Evolutionary conservation across 1,139 yeast genomes (phyloP).

Genomic region (Sugiyamaella xylanicola): DNA sequence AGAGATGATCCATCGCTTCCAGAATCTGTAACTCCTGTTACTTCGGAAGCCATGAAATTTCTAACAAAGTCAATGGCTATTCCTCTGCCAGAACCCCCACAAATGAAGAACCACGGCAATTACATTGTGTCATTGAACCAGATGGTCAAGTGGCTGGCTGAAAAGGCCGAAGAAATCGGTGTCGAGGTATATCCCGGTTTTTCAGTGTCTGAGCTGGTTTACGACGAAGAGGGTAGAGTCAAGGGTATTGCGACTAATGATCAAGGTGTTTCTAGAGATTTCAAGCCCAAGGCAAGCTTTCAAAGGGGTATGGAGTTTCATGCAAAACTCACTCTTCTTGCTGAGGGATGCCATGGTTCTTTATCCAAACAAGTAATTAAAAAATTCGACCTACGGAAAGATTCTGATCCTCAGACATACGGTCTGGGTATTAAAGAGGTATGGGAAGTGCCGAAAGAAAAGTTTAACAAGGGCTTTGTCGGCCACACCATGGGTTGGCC

Average conservation of each 20-base stretch:
- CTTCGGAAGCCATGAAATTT: slow-evolving; percentile 72
- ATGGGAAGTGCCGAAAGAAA: slow-evolving; percentile 91
- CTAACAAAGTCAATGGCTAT: slow-evolving; percentile 59
- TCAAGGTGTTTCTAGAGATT: slow-evolving; percentile 76
- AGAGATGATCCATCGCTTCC: slow-evolving; percentile 65
- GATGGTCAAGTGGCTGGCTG: slow-evolving; percentile 80
- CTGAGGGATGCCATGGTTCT: slow-evolving; percentile 98
- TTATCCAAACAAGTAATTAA: slow-evolving; percentile 73
- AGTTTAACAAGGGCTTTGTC: slow-evolving; percentile 79
- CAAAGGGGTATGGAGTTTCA: slow-evolving; percentile 98
- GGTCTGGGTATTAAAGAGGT: slow-evolving; percentile 95
- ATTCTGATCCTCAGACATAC: slow-evolving; percentile 80
- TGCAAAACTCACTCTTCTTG: slow-evolving; percentile 81
- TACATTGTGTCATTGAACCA: slow-evolving; percentile 82
- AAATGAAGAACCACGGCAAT: slow-evolving; percentile 78
- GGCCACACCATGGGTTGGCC: slow-evolving; percentile 91
- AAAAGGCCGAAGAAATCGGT: slow-evolving; percentile 88
- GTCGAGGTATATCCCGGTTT: slow-evolving; percentile 93
- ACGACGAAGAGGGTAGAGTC: slow-evolving; percentile 58
- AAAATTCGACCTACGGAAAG: slow-evolving; percentile 66
- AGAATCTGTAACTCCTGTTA: slow-evolving; percentile 58
- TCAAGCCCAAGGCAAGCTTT: slow-evolving; percentile 74
- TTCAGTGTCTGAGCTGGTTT: slow-evolving; percentile 80
- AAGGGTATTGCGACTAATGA: slow-evolving; percentile 94
- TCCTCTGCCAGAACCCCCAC: slow-evolving; percentile 92